Evolutionary conservation across 768 basidiomycete genomes (phyloP).

Genomic region (Phanerodontia chrysosporium): DNA sequence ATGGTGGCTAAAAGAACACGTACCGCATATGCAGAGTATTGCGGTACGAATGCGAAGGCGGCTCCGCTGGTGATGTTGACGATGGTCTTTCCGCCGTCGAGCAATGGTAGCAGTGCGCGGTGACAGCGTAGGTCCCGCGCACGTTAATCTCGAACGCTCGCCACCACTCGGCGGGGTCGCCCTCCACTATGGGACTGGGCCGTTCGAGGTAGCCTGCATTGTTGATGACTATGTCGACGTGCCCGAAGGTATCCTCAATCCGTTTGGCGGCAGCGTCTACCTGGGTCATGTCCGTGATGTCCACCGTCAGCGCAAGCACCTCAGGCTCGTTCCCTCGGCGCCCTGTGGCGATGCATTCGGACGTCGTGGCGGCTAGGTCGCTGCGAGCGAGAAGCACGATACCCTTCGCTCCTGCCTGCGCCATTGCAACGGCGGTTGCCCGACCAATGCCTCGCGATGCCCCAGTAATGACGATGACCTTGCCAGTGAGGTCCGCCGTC

Average conservation of each 20-base stretch:
- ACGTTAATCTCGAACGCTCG: slow-evolving; percentile 9
- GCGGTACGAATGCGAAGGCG: background rate
- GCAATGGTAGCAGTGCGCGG: slow-evolving; percentile 6
- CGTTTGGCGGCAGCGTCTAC: too few species aligned
- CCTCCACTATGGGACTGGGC: background rate
- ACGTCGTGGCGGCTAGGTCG: background rate
- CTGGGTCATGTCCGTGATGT: too few species aligned
- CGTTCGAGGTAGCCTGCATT: slow-evolving; percentile 20
- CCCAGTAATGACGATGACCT: too few species aligned
- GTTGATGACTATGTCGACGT: slow-evolving; percentile 25
- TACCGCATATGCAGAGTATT: background rate
- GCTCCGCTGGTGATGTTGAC: slow-evolving; percentile 1
- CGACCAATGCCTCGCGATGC: too few species aligned
- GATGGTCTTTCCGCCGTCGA: slow-evolving; percentile 10
- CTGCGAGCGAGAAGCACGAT: background rate
- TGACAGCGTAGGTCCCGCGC: slow-evolving; percentile 8
- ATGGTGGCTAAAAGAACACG: background rate
- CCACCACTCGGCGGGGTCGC: slow-evolving; percentile 11
- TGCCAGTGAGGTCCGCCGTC: too few species aligned
- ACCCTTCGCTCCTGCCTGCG: background rate
- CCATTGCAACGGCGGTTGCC: background rate
- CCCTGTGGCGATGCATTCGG: slow-evolving; percentile 9
- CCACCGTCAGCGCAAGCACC: slow-evolving; percentile 19
- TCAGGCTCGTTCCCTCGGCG: slow-evolving; percentile 4
- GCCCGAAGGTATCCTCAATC: slow-evolving; percentile 23